Percentiles rank a stretch among this genome's conserved stretches.
Evolutionary conservation across 2,329 filamentous ascomycete species (phyloP).

Genomic region (Ophiocordyceps camponoti-leonardi): DNA sequence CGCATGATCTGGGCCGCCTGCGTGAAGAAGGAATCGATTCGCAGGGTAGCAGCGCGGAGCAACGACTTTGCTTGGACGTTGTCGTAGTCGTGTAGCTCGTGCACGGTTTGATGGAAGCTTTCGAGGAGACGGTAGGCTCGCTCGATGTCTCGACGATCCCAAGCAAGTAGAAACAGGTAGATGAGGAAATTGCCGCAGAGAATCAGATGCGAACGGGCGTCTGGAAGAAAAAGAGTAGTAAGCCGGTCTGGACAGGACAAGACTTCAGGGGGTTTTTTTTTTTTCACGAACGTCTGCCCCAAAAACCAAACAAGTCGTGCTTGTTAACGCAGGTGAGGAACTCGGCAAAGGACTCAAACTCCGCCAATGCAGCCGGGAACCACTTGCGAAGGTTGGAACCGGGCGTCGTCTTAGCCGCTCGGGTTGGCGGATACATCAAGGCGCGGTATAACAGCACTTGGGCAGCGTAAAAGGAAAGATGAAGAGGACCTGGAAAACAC

Average conservation of each 20-base stretch:
- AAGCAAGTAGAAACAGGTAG: slow-evolving; percentile 26
- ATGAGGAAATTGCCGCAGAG: slow-evolving; percentile 30
- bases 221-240: slow-evolving; percentile 4
- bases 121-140: slow-evolving; percentile 18
- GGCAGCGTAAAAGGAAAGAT: slow-evolving; percentile 23
- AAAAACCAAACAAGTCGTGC: slow-evolving; percentile 22
- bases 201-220: slow-evolving; percentile 24
- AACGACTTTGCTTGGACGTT: slow-evolving; percentile 14
- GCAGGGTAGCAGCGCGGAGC: slow-evolving; percentile 17
- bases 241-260: no score
- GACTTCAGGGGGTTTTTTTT: no score
- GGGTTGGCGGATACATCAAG: slow-evolving; percentile 26
- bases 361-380: slow-evolving; percentile 15
- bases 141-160: slow-evolving; percentile 15
- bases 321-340: slow-evolving; percentile 20
- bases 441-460: slow-evolving; percentile 24
- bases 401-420: slow-evolving; percentile 18
- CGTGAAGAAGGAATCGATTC: slow-evolving; percentile 22
- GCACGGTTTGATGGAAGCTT: slow-evolving; percentile 18
- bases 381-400: slow-evolving; percentile 18
- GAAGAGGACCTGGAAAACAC: slow-evolving; percentile 14
- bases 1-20: slow-evolving; percentile 15
- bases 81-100: slow-evolving; percentile 14
- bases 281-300: slow-evolving; percentile 26
- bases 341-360: slow-evolving; percentile 18